A percentile compares a stretch with the other conserved stretches of the same genome.
phyloP scores from a whole-genome alignment of 352 stramenopile genomes.

The Hyaloperonospora arabidopsidis region DNA sequence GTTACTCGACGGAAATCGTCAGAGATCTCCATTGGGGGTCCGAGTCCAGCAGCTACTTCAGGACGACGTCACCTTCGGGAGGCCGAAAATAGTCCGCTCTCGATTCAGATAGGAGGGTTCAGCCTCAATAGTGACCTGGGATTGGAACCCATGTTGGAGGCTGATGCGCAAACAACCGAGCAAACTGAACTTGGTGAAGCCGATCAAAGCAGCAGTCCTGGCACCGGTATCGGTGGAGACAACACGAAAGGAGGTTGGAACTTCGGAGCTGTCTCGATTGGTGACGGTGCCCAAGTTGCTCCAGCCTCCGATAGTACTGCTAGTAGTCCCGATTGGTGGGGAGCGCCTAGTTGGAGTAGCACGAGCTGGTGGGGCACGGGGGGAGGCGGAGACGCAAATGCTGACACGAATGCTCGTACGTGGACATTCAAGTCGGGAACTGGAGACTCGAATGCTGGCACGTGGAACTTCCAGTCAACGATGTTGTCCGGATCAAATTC shows the following conservation, averaged over 20 bases:
- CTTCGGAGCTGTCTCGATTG: constrained; percentile 21
- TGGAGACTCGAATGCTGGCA: constrained; percentile 5
- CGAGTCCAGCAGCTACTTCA: constrained; percentile 5
- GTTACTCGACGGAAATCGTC: constrained; percentile 4
- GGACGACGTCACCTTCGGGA: constrained; percentile 10
- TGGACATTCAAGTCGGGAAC: constrained; percentile 6
- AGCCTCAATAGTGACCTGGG: no score
- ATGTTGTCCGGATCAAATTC: constrained; percentile 1
- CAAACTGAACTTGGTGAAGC: no score
- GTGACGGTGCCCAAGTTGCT: constrained; percentile 16
- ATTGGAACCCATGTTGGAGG: no score
- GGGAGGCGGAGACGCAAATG: constrained; percentile 1
- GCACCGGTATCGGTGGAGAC: constrained; percentile 6
- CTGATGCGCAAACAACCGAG: no score
- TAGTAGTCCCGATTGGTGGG: constrained; percentile 11
- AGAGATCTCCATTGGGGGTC: constrained; percentile 1
- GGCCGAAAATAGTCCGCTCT: constrained; percentile 14
- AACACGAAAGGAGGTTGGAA: constrained; percentile 27
- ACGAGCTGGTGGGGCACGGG: constrained; percentile 16
- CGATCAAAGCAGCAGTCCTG: constrained; percentile 9
- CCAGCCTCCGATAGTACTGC: constrained; percentile 6
- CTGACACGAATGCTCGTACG: neutral
- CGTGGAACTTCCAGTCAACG: constrained; percentile 10
- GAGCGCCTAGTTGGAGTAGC: constrained; percentile 10
- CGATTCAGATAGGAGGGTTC: neutral